A percentile compares a stretch with the other conserved stretches of the same genome.
These are phyloP conservation scores for Ceratocystis destructans DNA, from an alignment of 2,329 filamentous ascomycete genomes.

Conservation along the genomic window DNA sequence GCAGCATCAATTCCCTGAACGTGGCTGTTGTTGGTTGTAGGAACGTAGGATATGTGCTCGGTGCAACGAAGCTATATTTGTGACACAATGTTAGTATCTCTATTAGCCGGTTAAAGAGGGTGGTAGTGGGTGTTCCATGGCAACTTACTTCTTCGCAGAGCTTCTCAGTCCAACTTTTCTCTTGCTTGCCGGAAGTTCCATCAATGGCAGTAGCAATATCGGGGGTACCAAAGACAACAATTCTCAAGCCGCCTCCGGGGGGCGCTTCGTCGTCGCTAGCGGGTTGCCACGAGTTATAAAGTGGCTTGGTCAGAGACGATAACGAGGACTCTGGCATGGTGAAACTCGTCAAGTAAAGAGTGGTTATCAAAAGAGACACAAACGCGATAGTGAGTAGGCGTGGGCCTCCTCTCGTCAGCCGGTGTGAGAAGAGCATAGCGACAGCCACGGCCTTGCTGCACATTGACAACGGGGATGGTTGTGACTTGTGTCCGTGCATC, in stretches of 20 bases:
- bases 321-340: constrained; percentile 11
- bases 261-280: constrained; percentile 22
- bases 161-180: constrained; percentile 34
- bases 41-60: constrained; percentile 34
- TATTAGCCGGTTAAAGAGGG: neutral
- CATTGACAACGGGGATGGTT: neutral
- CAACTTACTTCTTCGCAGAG: constrained; percentile 34
- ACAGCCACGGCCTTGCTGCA: constrained; percentile 4
- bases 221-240: constrained; percentile 38
- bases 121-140: neutral
- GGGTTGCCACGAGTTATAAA: constrained; percentile 22
- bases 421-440: constrained; percentile 28
- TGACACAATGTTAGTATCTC: neutral
- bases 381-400: constrained; percentile 25
- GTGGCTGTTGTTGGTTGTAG: constrained; percentile 29
- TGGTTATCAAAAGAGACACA: constrained; percentile 24
- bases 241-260: constrained; percentile 29
- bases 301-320: constrained; percentile 16
- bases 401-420: constrained; percentile 29
- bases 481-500: constrained; percentile 14
- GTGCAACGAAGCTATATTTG: constrained; percentile 33
- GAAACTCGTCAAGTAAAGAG: constrained; percentile 21
- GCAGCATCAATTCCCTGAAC: constrained; percentile 26
- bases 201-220: constrained; percentile 31
- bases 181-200: constrained; percentile 21